Conservation (phyloP, 1,284 basidiomycete genomes). For the Wallemia mellicola region DNA sequence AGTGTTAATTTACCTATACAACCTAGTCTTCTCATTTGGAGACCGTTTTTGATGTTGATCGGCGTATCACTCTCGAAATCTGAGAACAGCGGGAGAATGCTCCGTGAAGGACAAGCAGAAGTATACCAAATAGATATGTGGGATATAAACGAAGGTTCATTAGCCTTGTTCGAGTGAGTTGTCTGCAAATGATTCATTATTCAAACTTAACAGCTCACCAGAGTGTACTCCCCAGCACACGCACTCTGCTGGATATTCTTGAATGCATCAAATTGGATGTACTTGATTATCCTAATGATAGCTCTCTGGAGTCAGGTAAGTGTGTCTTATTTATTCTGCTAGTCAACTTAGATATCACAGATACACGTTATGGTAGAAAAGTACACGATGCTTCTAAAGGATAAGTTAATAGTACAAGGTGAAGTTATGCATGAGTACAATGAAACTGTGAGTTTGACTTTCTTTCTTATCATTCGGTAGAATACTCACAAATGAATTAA, state of each 20-base stretch:
- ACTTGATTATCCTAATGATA: neutral
- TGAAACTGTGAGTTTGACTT: conserved; percentile 21
- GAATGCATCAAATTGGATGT: neutral
- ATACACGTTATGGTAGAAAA: conserved; percentile 23
- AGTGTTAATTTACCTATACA: neutral
- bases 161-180: neutral
- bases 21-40: neutral
- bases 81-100: neutral
- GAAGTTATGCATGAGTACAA: conserved; percentile 71
- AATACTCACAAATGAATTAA: neutral
- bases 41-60: neutral
- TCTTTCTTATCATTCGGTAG: too few relatives aligned
- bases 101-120: neutral
- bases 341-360: conserved; percentile 13
- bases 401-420: conserved; percentile 37
- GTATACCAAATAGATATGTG: neutral
- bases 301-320: neutral
- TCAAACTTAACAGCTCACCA: neutral
- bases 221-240: conserved; percentile 1
- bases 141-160: neutral
- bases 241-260: neutral
- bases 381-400: conserved; percentile 35
- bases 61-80: neutral
- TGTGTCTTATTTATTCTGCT: neutral
- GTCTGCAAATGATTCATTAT: neutral